phyloP scores from a whole-genome alignment of 441 rosid genomes.

The Erodium texanum region DNA sequence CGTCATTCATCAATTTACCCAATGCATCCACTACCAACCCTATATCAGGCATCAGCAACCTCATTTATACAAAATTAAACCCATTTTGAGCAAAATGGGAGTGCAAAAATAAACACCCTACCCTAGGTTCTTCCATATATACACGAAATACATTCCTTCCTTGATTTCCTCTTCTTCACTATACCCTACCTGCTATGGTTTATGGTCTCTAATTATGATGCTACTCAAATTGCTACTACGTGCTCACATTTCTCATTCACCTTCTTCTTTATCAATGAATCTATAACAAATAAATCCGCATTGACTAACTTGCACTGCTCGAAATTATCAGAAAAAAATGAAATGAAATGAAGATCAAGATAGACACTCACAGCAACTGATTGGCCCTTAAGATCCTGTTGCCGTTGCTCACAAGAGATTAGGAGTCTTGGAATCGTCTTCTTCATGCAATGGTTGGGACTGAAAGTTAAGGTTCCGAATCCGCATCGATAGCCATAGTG shows the following conservation, averaged over 20 bases:
- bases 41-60: neutral
- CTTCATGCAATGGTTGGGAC: constrained; percentile 4
- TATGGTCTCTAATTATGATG: neutral
- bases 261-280: neutral
- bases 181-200: neutral
- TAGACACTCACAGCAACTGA: constrained; percentile 20
- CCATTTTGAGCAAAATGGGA: neutral
- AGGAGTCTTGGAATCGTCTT: constrained; percentile 8
- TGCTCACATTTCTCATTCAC: neutral
- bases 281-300: neutral
- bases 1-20: neutral
- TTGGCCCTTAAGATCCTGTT: constrained; percentile 24
- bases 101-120: neutral
- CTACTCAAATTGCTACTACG: neutral
- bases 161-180: neutral
- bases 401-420: constrained; percentile 9
- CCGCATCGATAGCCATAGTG: neutral
- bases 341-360: neutral
- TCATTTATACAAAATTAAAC: neutral
- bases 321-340: neutral
- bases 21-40: neutral
- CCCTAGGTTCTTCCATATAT: neutral
- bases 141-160: neutral
- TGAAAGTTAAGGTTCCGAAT: neutral
- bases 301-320: neutral